These are phyloP conservation scores for Leishmania mexicana DNA, from an alignment of 208 protist species.

Conservation along the genomic window DNA sequence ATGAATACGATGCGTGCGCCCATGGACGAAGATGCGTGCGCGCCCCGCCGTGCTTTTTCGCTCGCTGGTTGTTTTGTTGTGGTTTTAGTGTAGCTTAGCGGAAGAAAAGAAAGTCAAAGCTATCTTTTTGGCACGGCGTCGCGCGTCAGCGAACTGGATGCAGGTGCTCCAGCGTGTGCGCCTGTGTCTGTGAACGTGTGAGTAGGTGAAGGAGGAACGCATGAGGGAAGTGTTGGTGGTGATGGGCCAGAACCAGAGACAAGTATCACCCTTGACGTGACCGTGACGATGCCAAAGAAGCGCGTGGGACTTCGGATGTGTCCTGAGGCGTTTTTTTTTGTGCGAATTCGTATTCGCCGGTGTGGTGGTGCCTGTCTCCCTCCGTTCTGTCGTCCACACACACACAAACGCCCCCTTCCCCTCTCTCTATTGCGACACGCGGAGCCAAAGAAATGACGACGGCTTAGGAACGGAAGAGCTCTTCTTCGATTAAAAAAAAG, in stretches of 20 bases:
- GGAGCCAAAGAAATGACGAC: not conserved
- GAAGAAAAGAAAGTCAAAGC: constrained; percentile 19
- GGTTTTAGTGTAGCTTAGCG: constrained; percentile 4
- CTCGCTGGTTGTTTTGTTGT: not conserved
- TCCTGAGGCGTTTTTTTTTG: not conserved
- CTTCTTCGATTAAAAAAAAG: not conserved
- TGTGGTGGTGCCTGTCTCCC: not conserved
- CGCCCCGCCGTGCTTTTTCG: not conserved
- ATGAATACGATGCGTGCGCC: not conserved
- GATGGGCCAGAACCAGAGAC: not conserved
- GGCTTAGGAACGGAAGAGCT: not conserved
- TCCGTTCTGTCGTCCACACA: not conserved
- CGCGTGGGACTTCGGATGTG: not conserved
- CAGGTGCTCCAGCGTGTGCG: not conserved
- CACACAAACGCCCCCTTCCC: not conserved
- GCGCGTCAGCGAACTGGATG: not conserved
- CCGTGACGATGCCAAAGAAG: not conserved
- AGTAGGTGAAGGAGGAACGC: not conserved
- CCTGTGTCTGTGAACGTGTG: not conserved
- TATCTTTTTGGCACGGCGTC: not conserved
- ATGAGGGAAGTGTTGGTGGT: not conserved
- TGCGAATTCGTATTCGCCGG: not conserved
- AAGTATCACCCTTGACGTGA: not conserved
- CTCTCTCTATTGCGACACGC: not conserved
- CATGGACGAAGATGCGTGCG: not conserved